Base-by-base conservation (phyloP, 768 basidiomycete genomes). In the Collybia mongolica region DNA sequence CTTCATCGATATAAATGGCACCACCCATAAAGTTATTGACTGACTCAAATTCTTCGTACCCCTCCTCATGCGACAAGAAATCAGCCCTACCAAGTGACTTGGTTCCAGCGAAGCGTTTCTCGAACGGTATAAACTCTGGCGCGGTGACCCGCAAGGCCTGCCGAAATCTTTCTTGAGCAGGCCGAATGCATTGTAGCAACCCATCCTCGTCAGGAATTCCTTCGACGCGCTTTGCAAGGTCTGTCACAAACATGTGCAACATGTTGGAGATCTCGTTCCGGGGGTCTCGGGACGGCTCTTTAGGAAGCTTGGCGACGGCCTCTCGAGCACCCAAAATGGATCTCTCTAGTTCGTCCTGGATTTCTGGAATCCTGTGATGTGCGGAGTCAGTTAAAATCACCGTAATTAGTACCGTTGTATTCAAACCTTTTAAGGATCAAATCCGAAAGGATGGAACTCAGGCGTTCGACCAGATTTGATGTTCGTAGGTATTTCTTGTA, bases 401-500 rank as follows among this genome's bases (percentile, higher is more conserved):
- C n/a, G 6, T 38, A 2, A 23, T 32, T 32, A 12, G 5, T 5
- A 8, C 14, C 37, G 11, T 35, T n/a, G 18, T 14, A 23, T 17
- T 63, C 68, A 2, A 44, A 86, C 88, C 83, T 67, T 54, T 80
- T 81, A 0, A 75, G 65, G 26, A 90, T 86, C 3, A 86, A 64
- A 23, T 83, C 80, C 0, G 85, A 84, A 0, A 92, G 61, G 6
- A 87, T 76, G 0, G 64, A 53, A 49, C 87, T 86, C 35, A 90
- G 63, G 5, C 78, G 69, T 19, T 78, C 77, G 0, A 82, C 79
- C 0, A 90, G 69, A 44, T 77, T 81, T 18, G 49, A 54, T 0
- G 88, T 89, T 1, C 84, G 68, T 1, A 90, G 61, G 44, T 78
- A 80, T 11, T 70, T 71, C 47, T 78, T 75, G 48, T 80, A 79